Evolutionary conservation across 2,329 filamentous ascomycete species (phyloP).

Genomic region (Cladosporium sp.): DNA sequence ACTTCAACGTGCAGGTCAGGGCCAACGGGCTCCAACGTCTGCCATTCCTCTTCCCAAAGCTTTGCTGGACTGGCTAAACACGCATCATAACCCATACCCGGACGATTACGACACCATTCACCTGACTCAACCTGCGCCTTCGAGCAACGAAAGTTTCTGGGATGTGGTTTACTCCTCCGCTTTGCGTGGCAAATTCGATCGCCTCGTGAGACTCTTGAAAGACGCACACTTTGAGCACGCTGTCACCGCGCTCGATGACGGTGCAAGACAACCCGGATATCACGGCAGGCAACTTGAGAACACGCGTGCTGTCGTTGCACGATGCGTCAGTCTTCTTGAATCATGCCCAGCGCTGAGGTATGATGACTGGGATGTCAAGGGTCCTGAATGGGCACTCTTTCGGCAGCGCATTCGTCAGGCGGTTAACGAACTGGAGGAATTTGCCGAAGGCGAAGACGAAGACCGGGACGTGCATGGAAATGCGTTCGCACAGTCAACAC

Average conservation of each 20-base stretch:
- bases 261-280: constrained; percentile 64
- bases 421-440: constrained; percentile 66
- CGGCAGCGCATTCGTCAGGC: constrained; percentile 68
- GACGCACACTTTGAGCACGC: constrained; percentile 77
- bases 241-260: constrained; percentile 56
- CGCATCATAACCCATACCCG: constrained; percentile 67
- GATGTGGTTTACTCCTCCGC: constrained; percentile 71
- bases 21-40: constrained; percentile 9
- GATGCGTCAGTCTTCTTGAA: constrained; percentile 65
- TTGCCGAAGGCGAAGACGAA: constrained; percentile 68
- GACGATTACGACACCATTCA: constrained; percentile 64
- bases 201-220: constrained; percentile 64
- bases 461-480: constrained; percentile 36
- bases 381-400: constrained; percentile 79
- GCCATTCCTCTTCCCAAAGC: constrained; percentile 64
- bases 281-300: constrained; percentile 71
- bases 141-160: constrained; percentile 78
- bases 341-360: constrained; percentile 64
- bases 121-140: constrained; percentile 65
- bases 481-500: constrained; percentile 27
- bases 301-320: constrained; percentile 66
- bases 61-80: constrained; percentile 77
- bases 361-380: constrained; percentile 77
- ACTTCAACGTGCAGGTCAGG: not conserved
- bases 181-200: constrained; percentile 68